phyloP scores from a whole-genome alignment of 1,139 yeast species.

The Komagataea norvegica region DNA sequence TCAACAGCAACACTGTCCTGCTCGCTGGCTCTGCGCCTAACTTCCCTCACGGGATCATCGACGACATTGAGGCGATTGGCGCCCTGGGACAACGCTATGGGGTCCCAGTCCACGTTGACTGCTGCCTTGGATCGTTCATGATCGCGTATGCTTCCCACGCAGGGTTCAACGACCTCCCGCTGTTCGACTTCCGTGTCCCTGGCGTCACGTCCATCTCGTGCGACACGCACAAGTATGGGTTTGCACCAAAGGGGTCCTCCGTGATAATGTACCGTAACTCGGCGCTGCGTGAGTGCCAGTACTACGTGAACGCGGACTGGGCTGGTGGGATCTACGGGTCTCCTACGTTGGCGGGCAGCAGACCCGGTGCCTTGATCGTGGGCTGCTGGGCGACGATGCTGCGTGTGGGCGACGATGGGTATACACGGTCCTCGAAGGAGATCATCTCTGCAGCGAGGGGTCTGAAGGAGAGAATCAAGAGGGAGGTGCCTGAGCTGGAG shows the following conservation, averaged over 20 bases:
- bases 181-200: constrained; percentile 80
- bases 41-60: constrained; percentile 94
- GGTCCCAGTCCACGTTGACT: constrained; percentile 90
- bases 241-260: constrained; percentile 96
- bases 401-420: constrained; percentile 76
- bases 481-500: constrained; percentile 48
- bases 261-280: constrained; percentile 79
- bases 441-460: constrained; percentile 64
- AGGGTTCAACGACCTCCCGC: constrained; percentile 51
- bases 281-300: constrained; percentile 71
- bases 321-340: constrained; percentile 95
- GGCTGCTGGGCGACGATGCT: constrained; percentile 97
- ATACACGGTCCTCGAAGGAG: constrained; percentile 56
- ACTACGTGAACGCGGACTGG: constrained; percentile 83
- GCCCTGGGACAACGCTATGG: constrained; percentile 55
- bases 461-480: constrained; percentile 45
- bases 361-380: constrained; percentile 95
- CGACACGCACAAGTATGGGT: constrained; percentile 96
- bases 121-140: constrained; percentile 90
- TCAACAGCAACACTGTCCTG: constrained; percentile 75
- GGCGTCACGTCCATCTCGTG: constrained; percentile 98
- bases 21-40: constrained; percentile 94
- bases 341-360: constrained; percentile 92
- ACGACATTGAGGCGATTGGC: constrained; percentile 74
- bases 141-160: constrained; percentile 74